phyloP scores from a whole-genome alignment of 2,329 filamentous ascomycete genomes.

The Neophaeococcomyces mojaviensis region DNA sequence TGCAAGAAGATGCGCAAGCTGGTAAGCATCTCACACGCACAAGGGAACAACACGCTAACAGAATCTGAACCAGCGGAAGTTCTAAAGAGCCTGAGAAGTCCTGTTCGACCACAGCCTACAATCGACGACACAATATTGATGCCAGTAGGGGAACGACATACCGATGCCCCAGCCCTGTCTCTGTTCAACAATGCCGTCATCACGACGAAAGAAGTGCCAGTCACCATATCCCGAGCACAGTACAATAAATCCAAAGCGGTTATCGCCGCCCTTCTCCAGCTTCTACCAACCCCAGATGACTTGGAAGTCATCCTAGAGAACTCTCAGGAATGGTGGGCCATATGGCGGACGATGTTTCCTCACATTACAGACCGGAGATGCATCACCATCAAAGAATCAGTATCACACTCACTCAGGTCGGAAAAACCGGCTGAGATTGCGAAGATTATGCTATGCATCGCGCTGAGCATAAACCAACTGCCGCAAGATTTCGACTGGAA shows the following conservation, averaged over 20 bases:
- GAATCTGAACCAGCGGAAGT: slow-evolving; percentile 17
- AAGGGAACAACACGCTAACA: not conserved
- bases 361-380: slow-evolving; percentile 25
- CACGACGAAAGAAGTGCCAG: slow-evolving; percentile 25
- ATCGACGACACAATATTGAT: slow-evolving; percentile 18
- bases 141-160: slow-evolving; percentile 26
- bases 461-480: slow-evolving; percentile 37
- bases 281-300: slow-evolving; percentile 30
- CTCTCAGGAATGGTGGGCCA: slow-evolving; percentile 26
- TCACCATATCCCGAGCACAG: slow-evolving; percentile 22
- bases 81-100: slow-evolving; percentile 22
- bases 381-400: slow-evolving; percentile 28
- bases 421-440: slow-evolving; percentile 32
- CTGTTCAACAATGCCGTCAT: slow-evolving; percentile 34
- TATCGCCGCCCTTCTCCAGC: slow-evolving; percentile 25
- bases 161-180: slow-evolving; percentile 29
- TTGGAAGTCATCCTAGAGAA: slow-evolving; percentile 28
- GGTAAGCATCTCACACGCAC: not conserved
- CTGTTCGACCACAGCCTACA: slow-evolving; percentile 10
- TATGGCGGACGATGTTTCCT: slow-evolving; percentile 30
- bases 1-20: slow-evolving; percentile 21
- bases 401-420: slow-evolving; percentile 30
- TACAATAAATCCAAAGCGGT: slow-evolving; percentile 24
- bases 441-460: slow-evolving; percentile 38
- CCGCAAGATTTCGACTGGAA: slow-evolving; percentile 32